These are phyloP conservation scores for Larix kaempferi DNA, from an alignment of 75 land plant genomes.

Conservation along the genomic window DNA sequence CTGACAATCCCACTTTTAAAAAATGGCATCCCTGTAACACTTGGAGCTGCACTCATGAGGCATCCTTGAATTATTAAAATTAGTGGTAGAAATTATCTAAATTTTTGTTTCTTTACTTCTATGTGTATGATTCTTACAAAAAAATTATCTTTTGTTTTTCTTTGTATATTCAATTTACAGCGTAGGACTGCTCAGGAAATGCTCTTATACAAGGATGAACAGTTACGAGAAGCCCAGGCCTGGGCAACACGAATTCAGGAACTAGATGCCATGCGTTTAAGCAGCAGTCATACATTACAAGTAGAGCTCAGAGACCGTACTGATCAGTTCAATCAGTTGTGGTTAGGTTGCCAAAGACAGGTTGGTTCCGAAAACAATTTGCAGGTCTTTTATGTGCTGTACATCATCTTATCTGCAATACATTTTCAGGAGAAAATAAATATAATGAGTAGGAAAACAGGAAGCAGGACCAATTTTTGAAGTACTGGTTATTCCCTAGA, in stretches of 20 bases:
- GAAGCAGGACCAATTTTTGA: not conserved
- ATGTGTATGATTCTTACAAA: not conserved
- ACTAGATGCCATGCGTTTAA: slow-evolving; percentile 72
- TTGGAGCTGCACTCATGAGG: too few relatives aligned
- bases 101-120: not conserved
- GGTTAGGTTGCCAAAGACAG: slow-evolving; percentile 85
- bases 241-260: slow-evolving; percentile 90
- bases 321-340: slow-evolving; percentile 85
- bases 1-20: too few relatives aligned
- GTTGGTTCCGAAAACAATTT: slow-evolving; percentile 24
- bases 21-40: too few relatives aligned
- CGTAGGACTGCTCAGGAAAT: slow-evolving; percentile 76
- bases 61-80: not conserved
- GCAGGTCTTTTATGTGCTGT: too few relatives aligned
- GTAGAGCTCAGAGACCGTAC: slow-evolving; percentile 86
- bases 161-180: slow-evolving; percentile 42
- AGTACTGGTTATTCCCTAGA: not conserved
- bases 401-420: too few relatives aligned
- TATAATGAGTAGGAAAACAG: not conserved
- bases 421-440: not conserved
- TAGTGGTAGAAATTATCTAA: not conserved
- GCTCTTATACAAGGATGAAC: slow-evolving; percentile 77
- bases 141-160: not conserved
- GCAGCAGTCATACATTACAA: slow-evolving; percentile 68
- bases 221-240: slow-evolving; percentile 88